phyloP scores from a whole-genome alignment of 176 grass and related monocot species.

The Avena eriantha region DNA sequence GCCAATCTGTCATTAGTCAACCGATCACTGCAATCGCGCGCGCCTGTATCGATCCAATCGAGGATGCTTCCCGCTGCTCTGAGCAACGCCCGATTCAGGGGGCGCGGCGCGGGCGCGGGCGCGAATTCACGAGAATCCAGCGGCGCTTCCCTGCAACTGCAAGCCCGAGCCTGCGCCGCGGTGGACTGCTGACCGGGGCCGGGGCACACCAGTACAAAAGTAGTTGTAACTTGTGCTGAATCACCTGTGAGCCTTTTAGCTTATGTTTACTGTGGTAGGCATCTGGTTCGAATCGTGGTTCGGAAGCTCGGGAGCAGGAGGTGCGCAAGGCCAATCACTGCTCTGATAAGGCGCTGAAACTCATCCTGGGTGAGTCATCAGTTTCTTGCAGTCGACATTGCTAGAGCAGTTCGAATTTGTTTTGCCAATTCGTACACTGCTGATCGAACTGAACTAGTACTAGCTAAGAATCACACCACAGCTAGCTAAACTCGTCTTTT shows the following conservation, averaged over 20 bases:
- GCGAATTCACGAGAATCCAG: too few relatives aligned
- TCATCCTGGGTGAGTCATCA: conserved; percentile 33
- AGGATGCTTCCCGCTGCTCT: neutral
- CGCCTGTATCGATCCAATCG: neutral
- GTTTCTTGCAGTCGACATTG: neutral
- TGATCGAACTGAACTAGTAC: neutral
- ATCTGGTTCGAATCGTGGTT: neutral
- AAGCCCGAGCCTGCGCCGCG: neutral
- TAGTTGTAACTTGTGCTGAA: neutral
- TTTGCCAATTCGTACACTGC: neutral
- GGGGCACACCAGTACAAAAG: neutral
- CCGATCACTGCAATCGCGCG: neutral
- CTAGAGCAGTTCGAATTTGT: neutral
- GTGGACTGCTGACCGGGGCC: too few relatives aligned
- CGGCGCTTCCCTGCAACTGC: neutral
- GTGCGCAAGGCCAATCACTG: neutral
- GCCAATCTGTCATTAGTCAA: neutral
- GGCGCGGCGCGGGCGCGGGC: too few relatives aligned
- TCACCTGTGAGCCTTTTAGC: neutral
- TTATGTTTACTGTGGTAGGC: neutral
- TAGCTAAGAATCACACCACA: neutral
- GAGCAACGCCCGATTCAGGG: neutral
- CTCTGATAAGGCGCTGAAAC: conserved; percentile 31
- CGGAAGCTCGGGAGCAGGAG: conserved; percentile 12
- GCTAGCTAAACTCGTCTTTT: neutral